Base-by-base conservation (phyloP, 2,329 filamentous ascomycete genomes). In the Diaporthe eres region DNA sequence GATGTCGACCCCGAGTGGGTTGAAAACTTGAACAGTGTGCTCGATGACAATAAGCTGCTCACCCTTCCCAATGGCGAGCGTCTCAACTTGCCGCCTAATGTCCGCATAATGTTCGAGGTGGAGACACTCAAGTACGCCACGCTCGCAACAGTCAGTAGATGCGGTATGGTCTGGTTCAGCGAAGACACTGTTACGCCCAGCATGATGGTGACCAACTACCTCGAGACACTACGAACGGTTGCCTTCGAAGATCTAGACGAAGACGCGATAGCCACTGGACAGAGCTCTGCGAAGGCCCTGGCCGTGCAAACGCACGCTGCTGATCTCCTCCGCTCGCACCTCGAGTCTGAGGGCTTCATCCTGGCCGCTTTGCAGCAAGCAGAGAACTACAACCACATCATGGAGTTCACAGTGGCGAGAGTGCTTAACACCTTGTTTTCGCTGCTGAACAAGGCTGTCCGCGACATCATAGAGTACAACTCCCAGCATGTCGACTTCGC, bases 141-240 rank as follows among this genome's bases (percentile, higher is more conserved):
- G 0, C 91, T 99, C 60, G 97, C 97, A 74, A 99, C 97, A n/a
- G 97, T 99, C 82, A 97, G 94, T 92, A 95, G 97, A 86, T 99
- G 97, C 84, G 97, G 97, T 89, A 99, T 99, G 97, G 97, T 99
- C 19, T 99, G 97, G 97, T 99, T 98, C 86, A 99, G 95, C 82
- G 96, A 98, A 81, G 97, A 99, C 82, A 98, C 96, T 39, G 96
- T 99, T 55, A 96, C 95, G 44, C 91, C 96, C 1, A 91, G 90
- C 79, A 98, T 99, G 94, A 94, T 98, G 92, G 93, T 98, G 55
- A 89, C 92, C 77, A 95, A 98, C 85, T 98, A 99, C 81, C 90
- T 99, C 71, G 92, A 97, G 77, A 92, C 93, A 63, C 91, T 99
- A 53, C 93, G 93, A 79, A 94, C 92, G 4, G 92, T 95, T 74